These are phyloP conservation scores for Takakia lepidozioides DNA, from an alignment of 225 moss, liverwort and hornwort species.

Conservation along the genomic window DNA sequence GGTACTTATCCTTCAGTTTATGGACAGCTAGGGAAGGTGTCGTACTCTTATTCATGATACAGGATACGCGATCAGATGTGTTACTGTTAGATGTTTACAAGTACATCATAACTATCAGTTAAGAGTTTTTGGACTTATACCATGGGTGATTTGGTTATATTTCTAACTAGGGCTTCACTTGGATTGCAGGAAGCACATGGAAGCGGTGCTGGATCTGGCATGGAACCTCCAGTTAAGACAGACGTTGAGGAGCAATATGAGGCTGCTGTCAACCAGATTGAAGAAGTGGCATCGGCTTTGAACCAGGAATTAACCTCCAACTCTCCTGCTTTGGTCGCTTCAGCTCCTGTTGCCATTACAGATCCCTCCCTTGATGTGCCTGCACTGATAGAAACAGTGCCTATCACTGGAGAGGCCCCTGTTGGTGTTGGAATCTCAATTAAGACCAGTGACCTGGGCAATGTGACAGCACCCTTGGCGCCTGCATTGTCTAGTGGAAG, in stretches of 20 bases:
- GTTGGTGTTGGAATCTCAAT: neutral
- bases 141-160: too few relatives aligned
- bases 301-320: constrained; percentile 22
- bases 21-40: too few relatives aligned
- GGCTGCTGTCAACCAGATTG: constrained; percentile 27
- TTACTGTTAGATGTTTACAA: too few relatives aligned
- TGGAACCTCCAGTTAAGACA: constrained; percentile 36
- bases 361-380: constrained; percentile 23
- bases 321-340: constrained; percentile 21
- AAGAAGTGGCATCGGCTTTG: constrained; percentile 28
- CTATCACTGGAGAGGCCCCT: constrained; percentile 12
- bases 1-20: too few relatives aligned
- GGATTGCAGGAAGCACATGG: constrained; percentile 36
- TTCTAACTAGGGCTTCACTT: too few relatives aligned
- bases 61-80: too few relatives aligned
- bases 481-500: constrained; percentile 18
- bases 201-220: constrained; percentile 25
- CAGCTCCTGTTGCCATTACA: constrained; percentile 19
- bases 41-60: too few relatives aligned
- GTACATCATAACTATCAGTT: too few relatives aligned
- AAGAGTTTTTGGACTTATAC: too few relatives aligned
- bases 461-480: constrained; percentile 24
- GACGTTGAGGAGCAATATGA: constrained; percentile 57
- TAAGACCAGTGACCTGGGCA: constrained; percentile 3
- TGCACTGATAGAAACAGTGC: constrained; percentile 17